Evolutionary conservation across 2,329 filamentous ascomycete genomes (phyloP).

Genomic region (Colletotrichum incanum): DNA sequence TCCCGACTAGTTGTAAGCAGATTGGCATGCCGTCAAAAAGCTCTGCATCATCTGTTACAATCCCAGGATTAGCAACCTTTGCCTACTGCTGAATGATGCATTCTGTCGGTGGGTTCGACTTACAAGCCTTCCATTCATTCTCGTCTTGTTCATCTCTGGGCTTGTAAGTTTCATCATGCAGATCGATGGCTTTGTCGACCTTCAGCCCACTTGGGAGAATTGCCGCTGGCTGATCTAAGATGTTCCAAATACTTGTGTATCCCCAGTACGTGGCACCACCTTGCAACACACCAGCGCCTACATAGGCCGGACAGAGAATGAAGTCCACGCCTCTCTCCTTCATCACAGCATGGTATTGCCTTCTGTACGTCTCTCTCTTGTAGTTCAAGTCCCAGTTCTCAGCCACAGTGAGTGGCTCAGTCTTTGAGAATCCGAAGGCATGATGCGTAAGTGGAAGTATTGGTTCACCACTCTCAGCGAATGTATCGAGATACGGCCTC

Average conservation of each 20-base stretch:
- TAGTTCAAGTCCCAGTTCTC: slow-evolving; percentile 26
- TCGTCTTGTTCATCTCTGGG: slow-evolving; percentile 3
- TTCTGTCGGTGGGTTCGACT: neutral
- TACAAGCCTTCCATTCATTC: slow-evolving; percentile 32
- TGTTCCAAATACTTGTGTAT: slow-evolving; percentile 32
- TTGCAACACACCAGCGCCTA: slow-evolving; percentile 27
- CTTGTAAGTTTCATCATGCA: neutral
- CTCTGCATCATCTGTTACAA: slow-evolving; percentile 22
- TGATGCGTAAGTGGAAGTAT: slow-evolving; percentile 16
- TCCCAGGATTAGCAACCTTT: neutral
- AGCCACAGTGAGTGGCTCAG: slow-evolving; percentile 7
- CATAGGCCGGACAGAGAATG: slow-evolving; percentile 32
- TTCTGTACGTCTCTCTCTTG: slow-evolving; percentile 22
- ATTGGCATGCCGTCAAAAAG: slow-evolving; percentile 17
- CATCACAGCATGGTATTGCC: slow-evolving; percentile 29
- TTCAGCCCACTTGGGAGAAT: slow-evolving; percentile 25
- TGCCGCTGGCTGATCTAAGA: slow-evolving; percentile 24
- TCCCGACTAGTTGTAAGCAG: slow-evolving; percentile 29
- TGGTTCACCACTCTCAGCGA: slow-evolving; percentile 28
- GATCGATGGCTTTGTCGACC: slow-evolving; percentile 12
- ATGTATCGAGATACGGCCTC: slow-evolving; percentile 29
- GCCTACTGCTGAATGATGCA: neutral
- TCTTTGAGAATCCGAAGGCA: slow-evolving; percentile 15
- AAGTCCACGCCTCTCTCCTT: slow-evolving; percentile 28
- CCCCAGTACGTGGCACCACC: slow-evolving; percentile 33